Evolutionary conservation across 257 asterid species (phyloP), one percentile per base, ranked within the genome.

Genomic region (Petunia secreta): DNA sequence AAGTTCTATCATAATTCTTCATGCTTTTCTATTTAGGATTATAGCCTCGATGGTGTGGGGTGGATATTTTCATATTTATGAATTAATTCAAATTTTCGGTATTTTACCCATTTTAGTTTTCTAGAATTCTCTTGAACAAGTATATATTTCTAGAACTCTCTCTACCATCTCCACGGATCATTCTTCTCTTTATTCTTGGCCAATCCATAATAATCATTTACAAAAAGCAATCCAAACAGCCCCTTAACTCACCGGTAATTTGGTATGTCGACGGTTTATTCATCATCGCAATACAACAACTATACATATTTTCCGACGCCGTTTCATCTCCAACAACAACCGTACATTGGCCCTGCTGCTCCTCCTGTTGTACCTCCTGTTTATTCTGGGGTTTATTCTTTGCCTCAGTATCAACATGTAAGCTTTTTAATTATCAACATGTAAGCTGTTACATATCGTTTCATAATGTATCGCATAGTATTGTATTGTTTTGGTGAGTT

Each of bases 261-360:
- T 34, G 40, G 54, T 8, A 55, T 75, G 80, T 75, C 55, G 66
- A 54, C 54, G 67, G 54, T 73, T 50, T 54, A 43, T 40, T 14
- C 66, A 5, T 75, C 63, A 7, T 53, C 78, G 52, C 78, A 67
- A 58, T 80, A 66, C 78, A 80, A 52, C 15, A 68, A 68, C 39
- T 46, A 71, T 14, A 66, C 83, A 13, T 80, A 80, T 16, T 80
- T 69, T 57, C 83, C 83, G 69, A 80, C 83, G 52, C 83, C 83
- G 46, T 80, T 80, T 68, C 83, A 57, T 76, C 83, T 68, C 44
- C 83, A 68, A 55, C 82, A 79, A 50, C 74, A 79, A 80, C 44
- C 15, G 8, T 66, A 53, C 59, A 68, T 48, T 60, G 59, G 77
- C 69, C 52, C 82, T 52, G 46, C 62, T 48, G 43, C 50, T 16